Percentiles rank a stretch among this genome's conserved stretches.
These are phyloP conservation scores for Blastosporella zonata DNA, from an alignment of 1,284 basidiomycete genomes.

Conservation along the genomic window DNA sequence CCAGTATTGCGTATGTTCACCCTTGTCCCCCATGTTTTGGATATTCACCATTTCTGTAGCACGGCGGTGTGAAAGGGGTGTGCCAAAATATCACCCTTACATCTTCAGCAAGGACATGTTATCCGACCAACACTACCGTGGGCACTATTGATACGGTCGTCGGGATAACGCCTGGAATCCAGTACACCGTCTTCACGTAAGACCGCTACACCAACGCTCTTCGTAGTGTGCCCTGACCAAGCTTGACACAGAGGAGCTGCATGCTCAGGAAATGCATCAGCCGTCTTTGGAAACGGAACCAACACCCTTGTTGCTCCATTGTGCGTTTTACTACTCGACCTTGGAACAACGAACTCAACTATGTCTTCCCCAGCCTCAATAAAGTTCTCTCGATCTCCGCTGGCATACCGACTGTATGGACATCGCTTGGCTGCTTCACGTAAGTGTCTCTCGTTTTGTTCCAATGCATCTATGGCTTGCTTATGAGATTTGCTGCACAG, in stretches of 20 bases:
- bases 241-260: not conserved
- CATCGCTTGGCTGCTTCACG: slow-evolving; percentile 11
- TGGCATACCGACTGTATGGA: slow-evolving; percentile 6
- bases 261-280: slow-evolving; percentile 8
- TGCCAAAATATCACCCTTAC: slow-evolving; percentile 8
- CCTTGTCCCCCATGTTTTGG: not conserved
- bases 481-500: not conserved
- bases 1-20: slow-evolving; percentile 9
- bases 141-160: slow-evolving; percentile 10
- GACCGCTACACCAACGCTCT: not conserved
- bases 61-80: slow-evolving; percentile 6
- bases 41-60: not conserved
- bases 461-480: not conserved
- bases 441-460: not conserved
- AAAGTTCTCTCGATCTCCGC: slow-evolving; percentile 8
- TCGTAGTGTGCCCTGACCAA: not conserved
- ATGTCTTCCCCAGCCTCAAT: slow-evolving; percentile 1
- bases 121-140: slow-evolving; percentile 2
- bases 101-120: slow-evolving; percentile 3
- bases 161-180: slow-evolving; percentile 7
- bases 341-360: not conserved
- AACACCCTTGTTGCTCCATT: slow-evolving; percentile 8
- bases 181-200: slow-evolving; percentile 10
- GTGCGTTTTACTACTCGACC: not conserved
- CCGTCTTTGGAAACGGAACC: slow-evolving; percentile 5